Conservation (phyloP, 2,329 filamentous ascomycete genomes). For the Fusarium humuli region DNA sequence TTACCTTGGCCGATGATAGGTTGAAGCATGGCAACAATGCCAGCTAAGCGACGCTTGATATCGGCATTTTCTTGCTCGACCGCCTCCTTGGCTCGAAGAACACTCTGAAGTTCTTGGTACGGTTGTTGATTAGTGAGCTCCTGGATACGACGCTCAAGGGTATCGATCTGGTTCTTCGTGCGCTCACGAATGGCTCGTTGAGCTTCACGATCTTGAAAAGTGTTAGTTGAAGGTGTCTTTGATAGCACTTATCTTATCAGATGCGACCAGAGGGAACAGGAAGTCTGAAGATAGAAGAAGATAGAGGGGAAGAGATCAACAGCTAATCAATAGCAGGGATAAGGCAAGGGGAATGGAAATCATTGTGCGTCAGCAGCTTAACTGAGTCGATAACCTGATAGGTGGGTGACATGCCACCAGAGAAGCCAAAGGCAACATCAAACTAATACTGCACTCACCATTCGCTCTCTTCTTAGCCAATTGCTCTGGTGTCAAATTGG, state of each 20-base stretch:
- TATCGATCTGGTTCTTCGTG: slow-evolving; percentile 83
- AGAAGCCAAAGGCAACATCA: background rate
- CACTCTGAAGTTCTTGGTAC: slow-evolving; percentile 84
- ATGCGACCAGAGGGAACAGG: slow-evolving; percentile 3
- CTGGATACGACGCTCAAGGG: slow-evolving; percentile 76
- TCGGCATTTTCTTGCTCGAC: slow-evolving; percentile 84
- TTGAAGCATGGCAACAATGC: slow-evolving; percentile 73
- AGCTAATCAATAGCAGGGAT: background rate
- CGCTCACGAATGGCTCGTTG: slow-evolving; percentile 87
- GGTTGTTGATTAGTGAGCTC: slow-evolving; percentile 84
- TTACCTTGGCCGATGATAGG: slow-evolving; percentile 60
- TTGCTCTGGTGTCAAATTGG: slow-evolving; percentile 78
- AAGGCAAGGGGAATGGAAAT: background rate
- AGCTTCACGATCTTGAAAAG: slow-evolving; percentile 77
- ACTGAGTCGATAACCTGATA: background rate
- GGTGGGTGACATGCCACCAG: background rate
- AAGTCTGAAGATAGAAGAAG: slow-evolving; percentile 6
- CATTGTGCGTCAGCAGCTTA: slow-evolving; percentile 3
- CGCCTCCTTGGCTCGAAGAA: slow-evolving; percentile 78
- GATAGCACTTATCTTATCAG: slow-evolving; percentile 3
- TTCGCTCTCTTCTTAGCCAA: slow-evolving; percentile 74
- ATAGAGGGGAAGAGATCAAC: background rate
- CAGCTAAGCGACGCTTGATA: slow-evolving; percentile 75
- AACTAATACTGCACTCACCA: slow-evolving; percentile 55
- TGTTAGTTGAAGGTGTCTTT: slow-evolving; percentile 30